Percentiles rank a stretch among this genome's conserved stretches.
Conservation (phyloP, 176 grass and related monocot genomes). For the Juncus inflexus region DNA sequence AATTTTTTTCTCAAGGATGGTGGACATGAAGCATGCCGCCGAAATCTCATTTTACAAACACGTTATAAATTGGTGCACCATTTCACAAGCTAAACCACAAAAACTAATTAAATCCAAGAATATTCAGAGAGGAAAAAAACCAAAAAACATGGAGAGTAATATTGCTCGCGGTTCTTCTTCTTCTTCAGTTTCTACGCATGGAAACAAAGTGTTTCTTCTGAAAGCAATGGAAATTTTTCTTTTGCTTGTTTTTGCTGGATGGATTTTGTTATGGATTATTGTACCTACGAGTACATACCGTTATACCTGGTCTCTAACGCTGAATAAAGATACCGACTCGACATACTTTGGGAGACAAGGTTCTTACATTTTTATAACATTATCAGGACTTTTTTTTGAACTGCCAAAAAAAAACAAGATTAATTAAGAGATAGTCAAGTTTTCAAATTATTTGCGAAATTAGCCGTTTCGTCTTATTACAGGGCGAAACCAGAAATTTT, state of each 20-base stretch:
- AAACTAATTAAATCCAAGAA: slow-evolving; percentile 6
- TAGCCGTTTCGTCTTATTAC: no score
- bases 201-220: slow-evolving; percentile 1
- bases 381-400: no score
- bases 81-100: not conserved
- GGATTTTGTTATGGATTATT: slow-evolving; percentile 47
- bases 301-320: slow-evolving; percentile 35
- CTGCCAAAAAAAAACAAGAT: no score
- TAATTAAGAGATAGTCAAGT: no score
- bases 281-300: slow-evolving; percentile 33
- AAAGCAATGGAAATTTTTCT: slow-evolving; percentile 24
- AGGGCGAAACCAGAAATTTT: no score
- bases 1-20: not conserved
- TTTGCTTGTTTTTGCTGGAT: slow-evolving; percentile 33
- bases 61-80: slow-evolving; percentile 22
- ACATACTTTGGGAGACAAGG: slow-evolving; percentile 61
- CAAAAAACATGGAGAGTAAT: slow-evolving; percentile 10
- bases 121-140: not conserved
- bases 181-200: not conserved
- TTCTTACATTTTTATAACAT: no score
- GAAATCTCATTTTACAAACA: not conserved
- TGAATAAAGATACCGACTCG: slow-evolving; percentile 28
- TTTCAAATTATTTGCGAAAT: no score
- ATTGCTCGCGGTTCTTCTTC: not conserved
- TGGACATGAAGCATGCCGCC: slow-evolving; percentile 31